These are phyloP conservation scores for Ogataea populi-albae DNA, from an alignment of 805 yeast genomes.

Conservation along the genomic window DNA sequence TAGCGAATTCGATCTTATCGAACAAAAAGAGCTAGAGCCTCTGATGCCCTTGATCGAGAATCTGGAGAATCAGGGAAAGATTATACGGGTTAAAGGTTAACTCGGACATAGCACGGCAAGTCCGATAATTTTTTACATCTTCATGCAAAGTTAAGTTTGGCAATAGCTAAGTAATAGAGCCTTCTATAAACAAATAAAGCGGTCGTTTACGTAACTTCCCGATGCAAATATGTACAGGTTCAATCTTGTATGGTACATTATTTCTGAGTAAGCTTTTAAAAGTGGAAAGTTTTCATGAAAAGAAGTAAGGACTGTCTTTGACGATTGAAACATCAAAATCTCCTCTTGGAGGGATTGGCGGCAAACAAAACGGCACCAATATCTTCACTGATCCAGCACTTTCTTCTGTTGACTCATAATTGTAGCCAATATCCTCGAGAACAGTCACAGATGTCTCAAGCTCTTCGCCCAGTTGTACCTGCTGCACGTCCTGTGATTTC, in stretches of 20 bases:
- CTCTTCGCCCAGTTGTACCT: constrained; percentile 45
- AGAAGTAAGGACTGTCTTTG: constrained; percentile 76
- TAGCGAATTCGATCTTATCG: constrained; percentile 79
- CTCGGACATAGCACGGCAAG: no score
- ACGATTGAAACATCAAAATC: constrained; percentile 76
- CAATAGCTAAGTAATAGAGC: no score
- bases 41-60: constrained; percentile 70
- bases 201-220: no score
- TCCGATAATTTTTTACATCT: no score
- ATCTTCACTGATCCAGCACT: constrained; percentile 36
- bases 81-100: constrained; percentile 37
- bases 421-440: constrained; percentile 30
- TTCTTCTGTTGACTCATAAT: constrained; percentile 17
- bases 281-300: constrained; percentile 39
- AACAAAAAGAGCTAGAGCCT: constrained; percentile 76
- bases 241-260: no score
- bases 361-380: constrained; percentile 66
- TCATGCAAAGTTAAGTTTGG: no score
- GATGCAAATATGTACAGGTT: no score
- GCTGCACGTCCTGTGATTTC: constrained; percentile 48
- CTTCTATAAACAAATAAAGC: no score
- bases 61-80: constrained; percentile 84
- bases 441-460: constrained; percentile 74
- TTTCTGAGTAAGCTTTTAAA: no score
- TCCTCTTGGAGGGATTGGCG: constrained; percentile 76